Base-by-base conservation (phyloP, 495 filamentous ascomycete species). In the Aspergillus steynii region DNA sequence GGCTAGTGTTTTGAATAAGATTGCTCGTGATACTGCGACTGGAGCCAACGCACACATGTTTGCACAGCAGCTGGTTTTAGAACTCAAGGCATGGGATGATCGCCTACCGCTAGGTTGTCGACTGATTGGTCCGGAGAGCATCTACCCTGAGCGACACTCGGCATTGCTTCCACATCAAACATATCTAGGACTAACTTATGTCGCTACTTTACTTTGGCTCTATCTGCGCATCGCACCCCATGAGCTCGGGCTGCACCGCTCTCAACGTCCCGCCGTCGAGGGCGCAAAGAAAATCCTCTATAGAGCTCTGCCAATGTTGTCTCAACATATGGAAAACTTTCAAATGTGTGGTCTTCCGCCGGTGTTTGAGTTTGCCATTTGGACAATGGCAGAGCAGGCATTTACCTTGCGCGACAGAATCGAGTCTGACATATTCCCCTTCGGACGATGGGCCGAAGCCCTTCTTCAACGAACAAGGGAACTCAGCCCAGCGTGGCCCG, bases 151-250 rank as follows among this genome's bases (percentile, higher is more conserved):
- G 48, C 71, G 75, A 12, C 71, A 72, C 45, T 75, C 76, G 4
- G 68, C 79, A 20, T 56, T 82, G 51, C 69, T 83, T 46, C 81
- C 79, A 5, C 81, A 83, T 55, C 80, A 83, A 56, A 81, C 67
- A 52, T 80, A 82, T 53, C 62, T 83, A 0, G 75, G 76, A 27
- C 52, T 80, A 42, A 73, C 76, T n/a, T 82, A 82, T 58, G 68
- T 75, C 12, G 74, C 78, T 25, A 81, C 77, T 5, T 65, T 82
- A 3, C 65, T 81, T 9, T 78, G 72, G 68, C 71, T 80, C 3
- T 80, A 83, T 49, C 53, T 80, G 6, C 70, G 68, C 15, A 68
- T 79, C 20, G 68, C 76, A 6, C 68, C 76, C 1, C 68, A 69
- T 25, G 73, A 76, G 53, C 65, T 74, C 15, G 71, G 71, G 0